These are phyloP conservation scores for Exserohilum rostratum DNA, from an alignment of 2,329 filamentous ascomycete species.

Conservation along the genomic window DNA sequence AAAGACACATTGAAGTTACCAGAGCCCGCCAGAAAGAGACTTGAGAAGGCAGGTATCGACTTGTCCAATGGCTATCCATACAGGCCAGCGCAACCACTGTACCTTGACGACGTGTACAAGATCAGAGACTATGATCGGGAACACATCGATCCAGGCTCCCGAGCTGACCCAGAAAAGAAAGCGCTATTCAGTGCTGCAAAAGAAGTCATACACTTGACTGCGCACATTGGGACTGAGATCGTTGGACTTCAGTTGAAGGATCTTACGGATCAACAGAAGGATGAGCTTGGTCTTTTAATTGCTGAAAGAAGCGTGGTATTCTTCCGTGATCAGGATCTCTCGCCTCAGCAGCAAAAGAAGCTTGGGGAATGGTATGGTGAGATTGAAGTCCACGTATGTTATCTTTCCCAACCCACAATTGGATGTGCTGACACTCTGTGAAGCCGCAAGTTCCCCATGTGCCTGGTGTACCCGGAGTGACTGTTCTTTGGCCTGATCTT, in stretches of 20 bases:
- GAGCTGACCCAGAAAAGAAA: constrained; percentile 59
- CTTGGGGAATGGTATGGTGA: constrained; percentile 53
- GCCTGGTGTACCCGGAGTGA: constrained; percentile 67
- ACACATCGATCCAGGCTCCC: constrained; percentile 48
- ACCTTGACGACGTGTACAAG: constrained; percentile 71
- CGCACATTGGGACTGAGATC: constrained; percentile 48
- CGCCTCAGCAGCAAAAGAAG: constrained; percentile 39
- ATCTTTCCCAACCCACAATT: background rate
- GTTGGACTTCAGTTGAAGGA: constrained; percentile 55
- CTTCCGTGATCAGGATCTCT: constrained; percentile 58
- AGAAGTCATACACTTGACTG: constrained; percentile 52
- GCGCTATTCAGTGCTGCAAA: constrained; percentile 41
- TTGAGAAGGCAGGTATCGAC: constrained; percentile 73
- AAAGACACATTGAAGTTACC: constrained; percentile 71
- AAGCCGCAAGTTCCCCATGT: constrained; percentile 75
- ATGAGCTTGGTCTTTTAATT: constrained; percentile 55
- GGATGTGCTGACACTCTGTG: background rate
- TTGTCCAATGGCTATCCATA: constrained; percentile 74
- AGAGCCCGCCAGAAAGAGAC: constrained; percentile 59
- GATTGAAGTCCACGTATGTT: constrained; percentile 70
- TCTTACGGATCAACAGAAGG: constrained; percentile 55
- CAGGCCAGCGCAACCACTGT: constrained; percentile 69
- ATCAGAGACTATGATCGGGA: constrained; percentile 60
- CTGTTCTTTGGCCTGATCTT: constrained; percentile 73
- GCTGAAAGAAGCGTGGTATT: constrained; percentile 55